Evolutionary conservation across 2,329 filamentous ascomycete species (phyloP), one percentile per base, ranked within the genome.

Genomic region (Davidsoniella virescens): DNA sequence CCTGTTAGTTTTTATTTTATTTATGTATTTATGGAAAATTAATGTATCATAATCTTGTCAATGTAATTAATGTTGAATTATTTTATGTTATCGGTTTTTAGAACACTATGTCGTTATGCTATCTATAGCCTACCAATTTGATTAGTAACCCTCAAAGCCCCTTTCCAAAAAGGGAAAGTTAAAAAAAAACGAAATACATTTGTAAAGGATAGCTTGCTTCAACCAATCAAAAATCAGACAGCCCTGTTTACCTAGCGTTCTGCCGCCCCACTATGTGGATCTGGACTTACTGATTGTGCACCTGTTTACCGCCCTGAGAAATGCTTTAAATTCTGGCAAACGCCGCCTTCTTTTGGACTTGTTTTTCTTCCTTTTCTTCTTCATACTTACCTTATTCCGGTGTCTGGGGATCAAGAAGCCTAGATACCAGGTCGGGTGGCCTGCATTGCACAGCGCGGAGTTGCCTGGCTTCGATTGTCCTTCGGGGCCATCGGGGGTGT

Each of bases 391-490:
- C 67, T 72, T 71, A 62, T 64, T 62, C 60, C 61, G 63, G 59
- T 57, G 54, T 56, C 55, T 59, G 61, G 60, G 59, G 69, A 61
- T 72, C 69, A 71, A 55, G 65, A 67, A 65, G 59, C 56, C 62
- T 60, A 58, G 58, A 52, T 56, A 57, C 61, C 64, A 70, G 65
- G 60, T 58, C 57, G 64, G 65, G 61, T 64, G 63, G 64, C 67
- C 69, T 72, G 68, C 69, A 72, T 71, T 69, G 69, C 69, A 73
- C 69, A 69, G 60, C 67, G 69, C 65, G 69, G 69, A 64, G 67
- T 68, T 63, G 59, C 63, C 62, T 64, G 61, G 59, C 58, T 64
- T 70, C 65, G 63, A 70, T 69, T 71, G 68, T 66, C 67, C 67
- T 71, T 70, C 64, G 64, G 66, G 66, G 65, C 68, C 69, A 67